Evolutionary conservation across 2,329 filamentous ascomycete species (phyloP), one percentile per base, ranked within the genome.

Genomic region (Fusarium subglutinans): DNA sequence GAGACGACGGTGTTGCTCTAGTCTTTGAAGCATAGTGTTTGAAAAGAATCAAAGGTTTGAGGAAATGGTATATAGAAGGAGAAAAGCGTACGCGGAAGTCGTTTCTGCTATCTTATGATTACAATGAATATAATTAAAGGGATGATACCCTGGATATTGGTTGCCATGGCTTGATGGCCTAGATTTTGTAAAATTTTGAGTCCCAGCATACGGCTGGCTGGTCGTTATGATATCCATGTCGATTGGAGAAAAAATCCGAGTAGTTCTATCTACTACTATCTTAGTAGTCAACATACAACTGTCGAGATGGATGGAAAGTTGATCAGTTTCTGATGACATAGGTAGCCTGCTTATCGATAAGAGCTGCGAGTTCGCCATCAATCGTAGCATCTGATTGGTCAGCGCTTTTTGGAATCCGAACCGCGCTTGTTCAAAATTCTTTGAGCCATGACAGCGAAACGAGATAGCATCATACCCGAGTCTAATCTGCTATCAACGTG

Each of bases 1-100:
- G 96, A 30, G 96, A 99, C 84, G 96, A 99, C 80, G 88, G 90
- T 12, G 82, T 94, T 33, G 86, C 90, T 35, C 81, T 94, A 77
- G 89, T 94, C 3, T 94, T 94, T 80, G 90, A 92, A 80, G 86
- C 87, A n/a, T 75, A 65, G 69, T 60, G 28, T 58, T 59, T 61
- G 57, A 56, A 26, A 45, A 48, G 20, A 63, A 63, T 62, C 40
- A 65, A 59, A 33, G 54, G 33, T 41, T 61, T 50, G 59, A 48
- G 64, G 48, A 54, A 68, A 68, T 51, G 51, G 41, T 57, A 66
- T 45, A 70, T 66, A 69, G 66, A 70, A n/a, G 48, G 56, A 50
- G 45, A 66, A 63, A 51, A 66, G 63, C 58, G 75, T 60, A 72
- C 53, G 63, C 63, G 61, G 62, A 73, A 66, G 63, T 59, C 26